Evolutionary conservation across 805 yeast species (phyloP).

Genomic region (Hanseniaspora nectarophila): DNA sequence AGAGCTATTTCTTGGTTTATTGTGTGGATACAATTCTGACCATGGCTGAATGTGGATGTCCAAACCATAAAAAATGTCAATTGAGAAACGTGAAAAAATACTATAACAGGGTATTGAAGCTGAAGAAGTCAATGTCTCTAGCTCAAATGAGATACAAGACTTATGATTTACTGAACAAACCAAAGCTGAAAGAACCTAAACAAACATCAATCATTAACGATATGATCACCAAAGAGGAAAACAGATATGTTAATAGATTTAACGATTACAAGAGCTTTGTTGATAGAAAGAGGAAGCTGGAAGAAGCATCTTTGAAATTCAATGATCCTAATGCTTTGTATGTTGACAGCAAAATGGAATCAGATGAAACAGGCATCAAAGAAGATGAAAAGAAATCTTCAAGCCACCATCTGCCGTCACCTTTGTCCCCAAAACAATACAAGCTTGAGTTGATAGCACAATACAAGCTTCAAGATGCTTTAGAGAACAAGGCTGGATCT

Average conservation of each 20-base stretch:
- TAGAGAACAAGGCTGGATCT: not conserved
- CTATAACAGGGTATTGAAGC: slow-evolving; percentile 46
- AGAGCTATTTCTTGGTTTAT: slow-evolving; percentile 44
- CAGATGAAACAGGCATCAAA: not conserved
- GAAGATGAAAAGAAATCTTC: not conserved
- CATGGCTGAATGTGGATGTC: slow-evolving; percentile 53
- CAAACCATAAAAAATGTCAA: slow-evolving; percentile 40
- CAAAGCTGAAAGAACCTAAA: slow-evolving; percentile 22
- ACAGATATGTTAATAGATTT: slow-evolving; percentile 21
- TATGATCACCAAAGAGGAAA: slow-evolving; percentile 16
- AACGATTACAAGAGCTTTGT: slow-evolving; percentile 16
- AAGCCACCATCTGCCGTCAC: not conserved
- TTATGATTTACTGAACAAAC: slow-evolving; percentile 28
- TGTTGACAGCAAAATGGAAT: not conserved
- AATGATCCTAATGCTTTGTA: not conserved
- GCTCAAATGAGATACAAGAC: slow-evolving; percentile 30
- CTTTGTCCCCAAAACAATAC: slow-evolving; percentile 6
- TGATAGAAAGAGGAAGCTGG: slow-evolving; percentile 4
- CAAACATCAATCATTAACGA: slow-evolving; percentile 23
- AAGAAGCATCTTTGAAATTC: not conserved
- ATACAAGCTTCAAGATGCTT: slow-evolving; percentile 6
- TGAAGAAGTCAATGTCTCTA: slow-evolving; percentile 33
- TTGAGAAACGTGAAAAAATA: slow-evolving; percentile 51
- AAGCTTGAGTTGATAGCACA: slow-evolving; percentile 6
- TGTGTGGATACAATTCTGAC: slow-evolving; percentile 52